Percentiles rank a stretch among this genome's conserved stretches.
Conservation (phyloP, 257 asterid genomes). For the Capsicum chinense region DNA sequence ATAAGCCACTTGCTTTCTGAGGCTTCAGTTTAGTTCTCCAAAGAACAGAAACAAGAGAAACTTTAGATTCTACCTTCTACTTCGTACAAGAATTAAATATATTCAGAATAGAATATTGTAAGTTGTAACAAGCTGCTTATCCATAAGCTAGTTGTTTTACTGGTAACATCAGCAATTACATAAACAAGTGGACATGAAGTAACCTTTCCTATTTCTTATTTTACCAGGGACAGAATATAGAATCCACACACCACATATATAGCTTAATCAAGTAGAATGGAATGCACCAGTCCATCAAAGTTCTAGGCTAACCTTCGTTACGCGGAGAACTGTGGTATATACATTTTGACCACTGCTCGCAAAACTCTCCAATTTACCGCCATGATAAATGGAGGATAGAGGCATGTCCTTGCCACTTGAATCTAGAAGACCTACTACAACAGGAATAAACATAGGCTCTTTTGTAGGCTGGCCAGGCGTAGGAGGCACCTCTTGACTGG, state of each 20-base stretch:
- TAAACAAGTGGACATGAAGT: background rate
- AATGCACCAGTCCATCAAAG: background rate
- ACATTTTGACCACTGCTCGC: conserved; percentile 46
- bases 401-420: conserved; percentile 73
- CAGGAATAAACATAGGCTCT: conserved; percentile 88
- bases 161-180: background rate
- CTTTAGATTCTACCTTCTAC: background rate
- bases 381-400: conserved; percentile 56
- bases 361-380: conserved; percentile 57
- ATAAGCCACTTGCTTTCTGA: background rate
- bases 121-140: too few relatives aligned
- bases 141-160: too few relatives aligned
- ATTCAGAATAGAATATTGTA: too few relatives aligned
- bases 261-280: conserved; percentile 19
- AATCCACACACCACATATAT: background rate
- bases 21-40: background rate
- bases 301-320: conserved; percentile 62
- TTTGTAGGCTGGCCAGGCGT: conserved; percentile 87
- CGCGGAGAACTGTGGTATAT: conserved; percentile 62
- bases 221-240: background rate
- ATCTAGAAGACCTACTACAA: conserved; percentile 71
- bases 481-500: conserved; percentile 94
- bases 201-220: background rate
- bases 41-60: background rate
- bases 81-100: background rate